Evolutionary conservation across 2,329 filamentous ascomycete species (phyloP), one percentile per base, ranked within the genome.

Genomic region (Pleoardoris graminearum): DNA sequence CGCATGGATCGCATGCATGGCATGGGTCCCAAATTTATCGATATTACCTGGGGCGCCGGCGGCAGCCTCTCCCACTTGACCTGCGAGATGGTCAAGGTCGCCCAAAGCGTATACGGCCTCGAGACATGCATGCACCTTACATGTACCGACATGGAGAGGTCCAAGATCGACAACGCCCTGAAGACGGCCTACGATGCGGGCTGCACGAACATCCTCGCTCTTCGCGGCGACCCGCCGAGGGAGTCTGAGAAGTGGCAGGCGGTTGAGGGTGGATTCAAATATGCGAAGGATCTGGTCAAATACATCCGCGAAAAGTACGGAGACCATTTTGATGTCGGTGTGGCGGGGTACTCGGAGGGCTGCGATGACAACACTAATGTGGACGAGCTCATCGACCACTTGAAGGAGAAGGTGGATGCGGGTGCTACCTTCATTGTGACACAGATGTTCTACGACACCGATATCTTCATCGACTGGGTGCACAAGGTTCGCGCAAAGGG

Each of bases 121-220:
- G 94, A 99, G 79, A 97, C 94, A 7, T 97, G 93, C 77, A 99
- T 99, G 94, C 94, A 99, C 73, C 79, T 99, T 66, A 99, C 94
- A 3, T 99, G 94, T 75, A 99, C 94, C 49, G 94, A 97, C 74
- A 99, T 99, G 94, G 91, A 91, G 54, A 85, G 86, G 63, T 89
- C 90, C 46, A 96, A 92, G 76, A 89, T 99, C 69, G 91, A 97
- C 67, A 85, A 90, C 50, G 94, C 94, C 5, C 82, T 99, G 48
- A 84, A 86, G 65, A 88, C 87, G 63, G 94, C 94, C 11, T 96
- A 97, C 80, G 91, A 93, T 72, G 86, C 93, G 30, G 94, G 94
- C 55, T 99, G 94, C 80, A 96, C 92, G 55, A 99, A 99, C 75
- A 99, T 99, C 60, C 81, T 99, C 33, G 94, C 94, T 7, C 82